Conservation (phyloP, 2,329 filamentous ascomycete species). For the Xylaria sp. region DNA sequence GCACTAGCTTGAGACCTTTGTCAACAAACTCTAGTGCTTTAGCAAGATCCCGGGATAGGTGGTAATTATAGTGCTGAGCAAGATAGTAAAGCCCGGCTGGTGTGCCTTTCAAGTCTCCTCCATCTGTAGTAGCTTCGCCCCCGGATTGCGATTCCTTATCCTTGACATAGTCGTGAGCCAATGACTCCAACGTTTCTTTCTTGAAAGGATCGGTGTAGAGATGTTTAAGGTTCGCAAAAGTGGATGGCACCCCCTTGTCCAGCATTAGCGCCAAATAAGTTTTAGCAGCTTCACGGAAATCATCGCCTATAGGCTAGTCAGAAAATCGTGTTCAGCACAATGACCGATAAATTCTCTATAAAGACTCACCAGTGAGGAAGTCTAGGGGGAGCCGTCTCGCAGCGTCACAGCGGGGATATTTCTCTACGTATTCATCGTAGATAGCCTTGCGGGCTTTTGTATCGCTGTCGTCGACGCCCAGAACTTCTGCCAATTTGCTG, state of each 20-base stretch:
- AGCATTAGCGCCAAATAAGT: slow-evolving; percentile 83
- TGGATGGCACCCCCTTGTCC: slow-evolving; percentile 90
- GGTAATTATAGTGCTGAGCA: slow-evolving; percentile 96
- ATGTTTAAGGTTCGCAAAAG: slow-evolving; percentile 95
- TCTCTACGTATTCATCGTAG: slow-evolving; percentile 82
- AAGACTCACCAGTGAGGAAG: slow-evolving; percentile 72
- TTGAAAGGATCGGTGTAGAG: slow-evolving; percentile 82
- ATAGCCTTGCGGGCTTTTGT: slow-evolving; percentile 69
- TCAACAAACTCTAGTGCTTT: slow-evolving; percentile 86
- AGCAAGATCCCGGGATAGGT: slow-evolving; percentile 79
- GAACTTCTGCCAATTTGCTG: slow-evolving; percentile 71
- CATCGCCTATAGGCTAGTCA: slow-evolving; percentile 61
- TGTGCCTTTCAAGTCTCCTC: slow-evolving; percentile 64
- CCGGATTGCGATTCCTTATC: slow-evolving; percentile 52
- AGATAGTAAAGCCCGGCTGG: slow-evolving; percentile 89
- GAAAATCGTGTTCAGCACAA: not conserved
- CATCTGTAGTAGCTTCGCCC: slow-evolving; percentile 50
- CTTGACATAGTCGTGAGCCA: slow-evolving; percentile 80
- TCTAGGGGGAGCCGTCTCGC: slow-evolving; percentile 86
- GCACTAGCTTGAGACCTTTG: slow-evolving; percentile 78
- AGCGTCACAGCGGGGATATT: slow-evolving; percentile 83
- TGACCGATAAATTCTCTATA: not conserved
- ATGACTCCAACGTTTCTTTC: slow-evolving; percentile 72
- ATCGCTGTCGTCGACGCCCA: slow-evolving; percentile 67
- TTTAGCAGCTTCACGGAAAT: slow-evolving; percentile 79